Conservation (phyloP, 2,329 filamentous ascomycete species). For the Chlorencoelia australis region DNA sequence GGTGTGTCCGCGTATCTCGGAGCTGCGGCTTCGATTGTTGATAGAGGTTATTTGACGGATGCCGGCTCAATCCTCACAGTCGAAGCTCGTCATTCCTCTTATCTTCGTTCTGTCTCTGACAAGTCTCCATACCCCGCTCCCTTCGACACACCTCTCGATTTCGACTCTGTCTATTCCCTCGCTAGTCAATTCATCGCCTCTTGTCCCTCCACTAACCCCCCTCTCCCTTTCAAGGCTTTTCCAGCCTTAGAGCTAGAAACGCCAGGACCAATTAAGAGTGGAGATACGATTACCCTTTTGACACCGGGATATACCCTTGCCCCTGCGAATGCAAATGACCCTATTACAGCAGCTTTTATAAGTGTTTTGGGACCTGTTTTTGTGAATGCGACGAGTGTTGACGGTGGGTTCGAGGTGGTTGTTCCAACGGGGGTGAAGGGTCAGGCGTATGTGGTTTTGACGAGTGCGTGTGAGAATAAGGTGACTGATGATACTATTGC, state of each 20-base stretch:
- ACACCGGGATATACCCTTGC: slow-evolving; percentile 21
- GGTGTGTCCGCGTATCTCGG: slow-evolving; percentile 51
- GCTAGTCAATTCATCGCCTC: slow-evolving; percentile 48
- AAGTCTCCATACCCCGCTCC: slow-evolving; percentile 45
- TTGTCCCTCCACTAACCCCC: slow-evolving; percentile 40
- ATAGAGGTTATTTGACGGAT: slow-evolving; percentile 46
- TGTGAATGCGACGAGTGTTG: no score
- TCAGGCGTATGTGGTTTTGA: no score
- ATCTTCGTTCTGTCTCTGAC: slow-evolving; percentile 40
- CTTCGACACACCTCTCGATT: slow-evolving; percentile 47
- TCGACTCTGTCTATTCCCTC: slow-evolving; percentile 51
- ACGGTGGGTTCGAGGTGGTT: no score
- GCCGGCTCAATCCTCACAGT: slow-evolving; percentile 54
- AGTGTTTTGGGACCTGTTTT: no score
- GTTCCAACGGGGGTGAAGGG: no score
- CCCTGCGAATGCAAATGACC: no score
- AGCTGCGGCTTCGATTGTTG: slow-evolving; percentile 46
- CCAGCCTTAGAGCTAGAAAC: slow-evolving; percentile 33
- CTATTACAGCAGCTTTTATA: no score
- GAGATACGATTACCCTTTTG: slow-evolving; percentile 19
- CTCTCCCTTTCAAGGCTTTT: slow-evolving; percentile 47
- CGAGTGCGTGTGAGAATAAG: no score
- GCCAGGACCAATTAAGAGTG: slow-evolving; percentile 12
- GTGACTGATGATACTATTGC: no score
- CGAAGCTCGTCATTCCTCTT: slow-evolving; percentile 53